A percentile compares a stretch with the other conserved stretches of the same genome.
Conservation (phyloP, 1,284 basidiomycete species). For the Rugosomyces carneus region DNA sequence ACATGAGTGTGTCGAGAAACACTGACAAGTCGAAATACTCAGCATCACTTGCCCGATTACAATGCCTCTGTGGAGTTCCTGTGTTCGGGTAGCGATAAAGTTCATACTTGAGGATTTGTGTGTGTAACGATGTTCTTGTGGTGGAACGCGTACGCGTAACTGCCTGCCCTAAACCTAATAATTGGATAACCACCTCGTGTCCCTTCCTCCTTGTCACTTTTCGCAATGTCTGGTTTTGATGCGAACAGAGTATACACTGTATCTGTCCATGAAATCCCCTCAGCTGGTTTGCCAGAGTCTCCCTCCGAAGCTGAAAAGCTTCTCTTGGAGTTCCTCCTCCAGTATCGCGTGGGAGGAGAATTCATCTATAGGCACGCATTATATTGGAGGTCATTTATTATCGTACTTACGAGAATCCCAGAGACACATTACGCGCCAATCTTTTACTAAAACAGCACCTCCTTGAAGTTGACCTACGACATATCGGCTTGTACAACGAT, state of each 20-base stretch:
- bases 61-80: no score
- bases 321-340: constrained; percentile 79
- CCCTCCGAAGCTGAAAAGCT: constrained; percentile 77
- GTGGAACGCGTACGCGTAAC: constrained; percentile 35
- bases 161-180: constrained; percentile 40
- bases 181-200: constrained; percentile 4
- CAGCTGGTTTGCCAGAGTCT: constrained; percentile 53
- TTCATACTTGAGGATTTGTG: no score
- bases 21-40: no score
- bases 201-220: constrained; percentile 10
- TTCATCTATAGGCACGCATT: constrained; percentile 74
- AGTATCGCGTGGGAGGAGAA: constrained; percentile 83
- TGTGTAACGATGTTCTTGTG: no score
- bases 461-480: constrained; percentile 88
- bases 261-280: constrained; percentile 56
- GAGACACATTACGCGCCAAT: constrained; percentile 88
- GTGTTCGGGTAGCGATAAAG: no score
- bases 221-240: constrained; percentile 66
- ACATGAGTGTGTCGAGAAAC: no score
- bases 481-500: constrained; percentile 89
- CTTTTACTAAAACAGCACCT: constrained; percentile 87
- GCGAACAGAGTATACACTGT: constrained; percentile 75
- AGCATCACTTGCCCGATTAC: no score
- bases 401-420: constrained; percentile 26
- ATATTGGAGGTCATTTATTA: constrained; percentile 2